phyloP scores from a whole-genome alignment of 2,329 filamentous ascomycete species.

The Talaromyces verruculosus region DNA sequence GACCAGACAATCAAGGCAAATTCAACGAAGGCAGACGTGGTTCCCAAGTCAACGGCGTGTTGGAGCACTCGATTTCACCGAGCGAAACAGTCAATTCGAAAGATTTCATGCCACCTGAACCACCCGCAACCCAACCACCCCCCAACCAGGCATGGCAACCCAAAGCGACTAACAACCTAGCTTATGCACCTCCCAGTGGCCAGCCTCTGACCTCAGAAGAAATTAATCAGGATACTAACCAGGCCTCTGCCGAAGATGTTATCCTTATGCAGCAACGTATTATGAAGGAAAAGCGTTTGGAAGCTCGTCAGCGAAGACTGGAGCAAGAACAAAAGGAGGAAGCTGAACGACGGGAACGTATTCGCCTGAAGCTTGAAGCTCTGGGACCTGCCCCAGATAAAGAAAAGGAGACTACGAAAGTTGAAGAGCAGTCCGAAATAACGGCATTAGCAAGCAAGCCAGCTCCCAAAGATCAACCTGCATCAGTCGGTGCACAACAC shows the following conservation, averaged over 20 bases:
- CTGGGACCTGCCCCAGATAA: conserved; percentile 47
- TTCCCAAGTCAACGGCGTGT: conserved; percentile 40
- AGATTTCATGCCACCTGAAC: conserved; percentile 27
- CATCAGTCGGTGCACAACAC: conserved; percentile 28
- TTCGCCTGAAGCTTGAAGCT: conserved; percentile 56
- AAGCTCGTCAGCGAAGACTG: conserved; percentile 54
- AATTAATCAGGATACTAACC: conserved; percentile 13
- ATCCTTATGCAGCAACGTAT: conserved; percentile 59
- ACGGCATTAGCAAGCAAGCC: conserved; percentile 25
- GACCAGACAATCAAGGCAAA: conserved; percentile 45
- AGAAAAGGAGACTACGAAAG: conserved; percentile 30
- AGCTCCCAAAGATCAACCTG: conserved; percentile 14
- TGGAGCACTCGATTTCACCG: conserved; percentile 34
- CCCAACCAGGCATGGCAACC: conserved; percentile 33
- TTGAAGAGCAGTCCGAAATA: conserved; percentile 29
- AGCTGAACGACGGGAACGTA: conserved; percentile 58
- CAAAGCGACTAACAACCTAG: conserved; percentile 31
- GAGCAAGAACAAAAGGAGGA: conserved; percentile 59
- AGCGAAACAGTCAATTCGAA: conserved; percentile 30
- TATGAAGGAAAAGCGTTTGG: conserved; percentile 60
- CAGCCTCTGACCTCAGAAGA: conserved; percentile 25
- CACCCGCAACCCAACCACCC: conserved; percentile 31
- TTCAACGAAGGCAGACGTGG: conserved; percentile 41
- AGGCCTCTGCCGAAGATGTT: conserved; percentile 38
- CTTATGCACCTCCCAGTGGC: conserved; percentile 29